These are phyloP conservation scores for Eimeria acervulina DNA, from an alignment of 169 alveolate genomes.

Conservation along the genomic window DNA sequence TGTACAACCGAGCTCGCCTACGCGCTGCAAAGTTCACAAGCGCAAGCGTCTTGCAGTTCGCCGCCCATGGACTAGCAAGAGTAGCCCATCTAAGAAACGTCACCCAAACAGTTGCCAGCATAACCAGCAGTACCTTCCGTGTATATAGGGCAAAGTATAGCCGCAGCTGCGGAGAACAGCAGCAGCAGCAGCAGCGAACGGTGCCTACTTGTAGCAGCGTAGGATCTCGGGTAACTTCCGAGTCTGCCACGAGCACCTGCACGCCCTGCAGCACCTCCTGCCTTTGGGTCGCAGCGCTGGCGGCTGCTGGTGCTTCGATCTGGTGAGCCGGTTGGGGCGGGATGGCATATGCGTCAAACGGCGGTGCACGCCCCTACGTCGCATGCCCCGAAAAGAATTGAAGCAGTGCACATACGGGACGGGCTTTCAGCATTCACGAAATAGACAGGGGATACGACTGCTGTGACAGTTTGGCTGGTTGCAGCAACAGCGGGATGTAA, in stretches of 20 bases:
- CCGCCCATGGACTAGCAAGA: not conserved
- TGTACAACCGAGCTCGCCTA: constrained; percentile 59
- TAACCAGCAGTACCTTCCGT: not conserved
- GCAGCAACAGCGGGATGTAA: not conserved
- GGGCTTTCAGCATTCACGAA: not conserved
- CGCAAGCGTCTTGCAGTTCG: not conserved
- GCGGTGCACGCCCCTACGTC: constrained; percentile 64
- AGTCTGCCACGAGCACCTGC: constrained; percentile 65
- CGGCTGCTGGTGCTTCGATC: not conserved
- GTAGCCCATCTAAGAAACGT: not conserved
- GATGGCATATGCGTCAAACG: constrained; percentile 32
- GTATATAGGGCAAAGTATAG: not conserved
- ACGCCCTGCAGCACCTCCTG: constrained; percentile 66
- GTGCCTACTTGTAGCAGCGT: constrained; percentile 32
- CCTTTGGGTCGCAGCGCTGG: constrained; percentile 38
- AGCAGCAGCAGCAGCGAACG: not conserved
- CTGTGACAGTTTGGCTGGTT: not conserved
- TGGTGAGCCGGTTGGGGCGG: not conserved
- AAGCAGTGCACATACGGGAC: not conserved
- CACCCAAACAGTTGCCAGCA: not conserved
- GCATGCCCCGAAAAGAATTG: not conserved
- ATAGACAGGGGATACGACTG: not conserved
- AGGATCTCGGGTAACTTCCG: constrained; percentile 44
- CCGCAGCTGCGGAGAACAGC: not conserved
- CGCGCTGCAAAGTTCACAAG: constrained; percentile 20